phyloP scores from a whole-genome alignment of 2,329 filamentous ascomycete genomes.

The Cercospora beticola region DNA sequence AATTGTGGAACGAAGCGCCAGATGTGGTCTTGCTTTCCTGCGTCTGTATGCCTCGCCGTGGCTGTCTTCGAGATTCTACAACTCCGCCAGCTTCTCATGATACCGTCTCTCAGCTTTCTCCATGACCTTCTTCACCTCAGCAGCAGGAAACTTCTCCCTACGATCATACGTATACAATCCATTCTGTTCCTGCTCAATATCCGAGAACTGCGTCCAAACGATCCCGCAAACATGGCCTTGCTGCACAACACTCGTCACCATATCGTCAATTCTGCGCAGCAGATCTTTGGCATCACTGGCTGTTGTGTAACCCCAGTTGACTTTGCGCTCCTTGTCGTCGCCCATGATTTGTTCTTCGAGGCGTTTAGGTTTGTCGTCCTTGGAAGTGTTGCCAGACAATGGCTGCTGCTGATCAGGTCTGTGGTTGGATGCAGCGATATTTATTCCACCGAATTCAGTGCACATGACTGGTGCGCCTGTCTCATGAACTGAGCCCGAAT shows the following conservation, averaged over 20 bases:
- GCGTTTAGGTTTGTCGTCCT: conserved; percentile 61
- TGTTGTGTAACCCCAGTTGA: conserved; percentile 69
- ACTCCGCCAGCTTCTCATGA: conserved; percentile 28
- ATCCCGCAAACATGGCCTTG: conserved; percentile 61
- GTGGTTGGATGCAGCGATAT: conserved; percentile 55
- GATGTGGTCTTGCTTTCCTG: neutral
- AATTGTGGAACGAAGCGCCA: neutral
- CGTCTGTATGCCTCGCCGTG: neutral
- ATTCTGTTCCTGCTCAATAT: conserved; percentile 68
- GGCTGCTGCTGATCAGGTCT: conserved; percentile 27
- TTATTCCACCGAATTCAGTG: conserved; percentile 68
- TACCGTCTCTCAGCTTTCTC: conserved; percentile 54
- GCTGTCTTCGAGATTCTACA: neutral
- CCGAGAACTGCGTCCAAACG: conserved; percentile 64
- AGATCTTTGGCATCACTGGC: conserved; percentile 61
- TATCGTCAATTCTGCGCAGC: conserved; percentile 57
- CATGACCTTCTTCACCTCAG: conserved; percentile 58
- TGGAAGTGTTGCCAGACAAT: conserved; percentile 29
- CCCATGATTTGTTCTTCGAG: conserved; percentile 60
- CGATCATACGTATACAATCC: conserved; percentile 65
- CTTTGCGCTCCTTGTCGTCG: conserved; percentile 22
- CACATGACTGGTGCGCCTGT: conserved; percentile 62
- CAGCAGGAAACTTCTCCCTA: conserved; percentile 59
- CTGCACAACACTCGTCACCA: conserved; percentile 59
- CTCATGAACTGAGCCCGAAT: conserved; percentile 54